Conservation (phyloP, 768 basidiomycete species). For the Candolleomyces eurysporus region DNA sequence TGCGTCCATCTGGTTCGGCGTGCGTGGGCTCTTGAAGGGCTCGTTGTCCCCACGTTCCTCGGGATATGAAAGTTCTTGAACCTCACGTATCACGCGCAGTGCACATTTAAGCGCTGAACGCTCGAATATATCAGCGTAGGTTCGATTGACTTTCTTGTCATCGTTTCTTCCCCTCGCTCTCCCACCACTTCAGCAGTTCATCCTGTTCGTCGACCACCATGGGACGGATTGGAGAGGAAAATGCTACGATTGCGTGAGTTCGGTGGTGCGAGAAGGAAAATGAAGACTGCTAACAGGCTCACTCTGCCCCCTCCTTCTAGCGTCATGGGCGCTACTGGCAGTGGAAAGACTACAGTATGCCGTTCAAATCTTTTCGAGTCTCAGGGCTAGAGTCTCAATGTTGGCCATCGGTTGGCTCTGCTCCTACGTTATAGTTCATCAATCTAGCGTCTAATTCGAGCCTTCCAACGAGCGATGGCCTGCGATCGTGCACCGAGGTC, state of each 20-base stretch:
- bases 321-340: conserved; percentile 39
- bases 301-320: conserved; percentile 12
- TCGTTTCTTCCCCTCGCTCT: too few relatives aligned
- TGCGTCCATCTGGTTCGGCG: too few relatives aligned
- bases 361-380: neutral
- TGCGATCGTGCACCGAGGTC: conserved; percentile 51
- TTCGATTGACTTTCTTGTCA: too few relatives aligned
- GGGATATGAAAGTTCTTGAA: too few relatives aligned
- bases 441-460: conserved; percentile 49
- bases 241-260: conserved; percentile 1
- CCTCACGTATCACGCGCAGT: too few relatives aligned
- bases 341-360: conserved; percentile 33
- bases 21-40: too few relatives aligned
- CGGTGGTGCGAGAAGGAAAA: neutral
- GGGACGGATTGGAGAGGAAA: neutral
- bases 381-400: conserved; percentile 11
- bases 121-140: too few relatives aligned
- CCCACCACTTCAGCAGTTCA: too few relatives aligned
- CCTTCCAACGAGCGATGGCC: conserved; percentile 42
- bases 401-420: neutral
- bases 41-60: too few relatives aligned
- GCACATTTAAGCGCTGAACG: too few relatives aligned
- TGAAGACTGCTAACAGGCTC: neutral
- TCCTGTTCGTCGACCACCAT: neutral
- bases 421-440: conserved; percentile 40